Conservation (phyloP, 1,284 basidiomycete species). For the Leucoagaricus sp. region DNA sequence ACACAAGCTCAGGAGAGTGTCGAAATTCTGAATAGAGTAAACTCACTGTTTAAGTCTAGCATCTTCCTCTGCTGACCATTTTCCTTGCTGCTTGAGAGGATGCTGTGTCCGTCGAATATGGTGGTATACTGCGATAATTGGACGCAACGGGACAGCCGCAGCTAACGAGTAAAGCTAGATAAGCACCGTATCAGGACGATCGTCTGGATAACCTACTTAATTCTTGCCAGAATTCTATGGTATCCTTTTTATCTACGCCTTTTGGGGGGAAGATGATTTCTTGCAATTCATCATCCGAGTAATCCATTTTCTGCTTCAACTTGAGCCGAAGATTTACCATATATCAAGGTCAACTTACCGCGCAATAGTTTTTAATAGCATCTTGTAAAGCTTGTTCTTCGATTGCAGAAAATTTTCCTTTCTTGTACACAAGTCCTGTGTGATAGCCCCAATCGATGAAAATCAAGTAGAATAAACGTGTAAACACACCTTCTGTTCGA, state of each 20-base stretch:
- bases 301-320: conserved; percentile 42
- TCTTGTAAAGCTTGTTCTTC: conserved; percentile 66
- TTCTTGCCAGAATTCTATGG: conserved; percentile 73
- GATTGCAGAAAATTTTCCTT: conserved; percentile 79
- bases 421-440: conserved; percentile 77
- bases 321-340: conserved; percentile 3
- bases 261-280: conserved; percentile 64
- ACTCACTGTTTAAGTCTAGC: conserved; percentile 60
- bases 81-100: conserved; percentile 66
- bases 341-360: conserved; percentile 41
- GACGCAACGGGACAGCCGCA: conserved; percentile 66
- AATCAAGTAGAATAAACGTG: not conserved
- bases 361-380: conserved; percentile 65
- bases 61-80: conserved; percentile 74
- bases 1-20: not conserved
- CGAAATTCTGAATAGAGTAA: not conserved
- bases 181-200: not conserved
- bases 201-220: conserved; percentile 58
- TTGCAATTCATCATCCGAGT: conserved; percentile 54
- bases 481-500: conserved; percentile 56
- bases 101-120: conserved; percentile 71
- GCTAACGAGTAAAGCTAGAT: conserved; percentile 41
- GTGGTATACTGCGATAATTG: conserved; percentile 81
- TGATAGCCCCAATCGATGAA: not conserved
- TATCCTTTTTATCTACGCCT: conserved; percentile 51